Percentiles rank a stretch among this genome's conserved stretches.
These are phyloP conservation scores for Coccinonectria pachysandricola DNA, from an alignment of 2,329 filamentous ascomycete species.

Conservation along the genomic window DNA sequence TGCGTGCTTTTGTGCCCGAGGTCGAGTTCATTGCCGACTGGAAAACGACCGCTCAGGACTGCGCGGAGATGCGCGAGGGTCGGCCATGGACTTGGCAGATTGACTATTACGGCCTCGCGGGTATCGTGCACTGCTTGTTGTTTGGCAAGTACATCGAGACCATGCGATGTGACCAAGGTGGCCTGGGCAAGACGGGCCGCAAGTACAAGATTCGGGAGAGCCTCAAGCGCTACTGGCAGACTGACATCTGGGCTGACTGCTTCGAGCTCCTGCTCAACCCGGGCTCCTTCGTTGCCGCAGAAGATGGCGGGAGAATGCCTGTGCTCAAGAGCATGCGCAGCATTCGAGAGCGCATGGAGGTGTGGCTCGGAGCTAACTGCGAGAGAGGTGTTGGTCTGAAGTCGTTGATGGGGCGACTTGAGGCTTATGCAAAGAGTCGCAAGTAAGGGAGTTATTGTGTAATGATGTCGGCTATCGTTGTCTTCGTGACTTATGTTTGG, in stretches of 20 bases:
- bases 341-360: constrained; percentile 71
- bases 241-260: constrained; percentile 73
- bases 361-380: constrained; percentile 68
- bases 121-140: constrained; percentile 75
- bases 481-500: constrained; percentile 1
- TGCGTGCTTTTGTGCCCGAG: constrained; percentile 66
- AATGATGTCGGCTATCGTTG: not conserved
- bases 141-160: constrained; percentile 96
- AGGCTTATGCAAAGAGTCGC: constrained; percentile 34
- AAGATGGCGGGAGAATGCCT: constrained; percentile 61
- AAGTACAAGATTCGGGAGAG: constrained; percentile 72
- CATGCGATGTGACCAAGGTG: constrained; percentile 41
- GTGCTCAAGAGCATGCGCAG: constrained; percentile 58
- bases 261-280: constrained; percentile 87
- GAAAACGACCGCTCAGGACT: constrained; percentile 80
- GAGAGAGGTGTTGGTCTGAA: constrained; percentile 72
- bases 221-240: constrained; percentile 94
- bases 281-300: constrained; percentile 49
- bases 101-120: constrained; percentile 88
- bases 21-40: constrained; percentile 89
- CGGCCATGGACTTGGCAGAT: constrained; percentile 96
- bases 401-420: constrained; percentile 54
- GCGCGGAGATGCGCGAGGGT: constrained; percentile 88
- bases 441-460: constrained; percentile 12
- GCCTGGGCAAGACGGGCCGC: constrained; percentile 49